Conservation (phyloP, 768 basidiomycete species). For the Kwoniella heveanensis region DNA sequence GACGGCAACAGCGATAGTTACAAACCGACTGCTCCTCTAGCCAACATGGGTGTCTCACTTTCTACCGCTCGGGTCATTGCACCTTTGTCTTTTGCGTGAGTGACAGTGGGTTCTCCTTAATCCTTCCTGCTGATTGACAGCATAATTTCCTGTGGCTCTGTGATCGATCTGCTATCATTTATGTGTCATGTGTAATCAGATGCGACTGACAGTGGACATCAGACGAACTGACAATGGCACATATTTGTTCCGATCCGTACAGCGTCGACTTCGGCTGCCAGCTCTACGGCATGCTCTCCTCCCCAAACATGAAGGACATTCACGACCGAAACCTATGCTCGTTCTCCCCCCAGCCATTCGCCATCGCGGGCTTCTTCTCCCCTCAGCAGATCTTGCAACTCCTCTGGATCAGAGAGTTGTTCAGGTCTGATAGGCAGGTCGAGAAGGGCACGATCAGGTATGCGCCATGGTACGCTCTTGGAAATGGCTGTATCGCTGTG, state of each 20-base stretch:
- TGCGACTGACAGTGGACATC: too few relatives aligned
- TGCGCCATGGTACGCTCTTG: conserved; percentile 48
- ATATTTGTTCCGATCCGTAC: too few relatives aligned
- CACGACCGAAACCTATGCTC: conserved; percentile 46
- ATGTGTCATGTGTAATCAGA: background rate
- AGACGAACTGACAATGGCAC: too few relatives aligned
- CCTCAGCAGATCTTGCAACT: conserved; percentile 52
- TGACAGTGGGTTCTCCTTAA: too few relatives aligned
- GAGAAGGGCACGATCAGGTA: conserved; percentile 33
- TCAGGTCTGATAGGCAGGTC: conserved; percentile 35
- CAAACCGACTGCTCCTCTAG: conserved; percentile 19
- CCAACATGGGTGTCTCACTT: conserved; percentile 49
- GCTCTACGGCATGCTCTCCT: conserved; percentile 43
- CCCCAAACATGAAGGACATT: conserved; percentile 53
- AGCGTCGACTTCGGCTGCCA: conserved; percentile 46
- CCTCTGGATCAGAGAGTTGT: conserved; percentile 49
- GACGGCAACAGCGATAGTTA: conserved; percentile 8
- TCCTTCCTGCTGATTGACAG: too few relatives aligned
- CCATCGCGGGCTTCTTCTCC: conserved; percentile 50
- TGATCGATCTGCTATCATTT: too few relatives aligned
- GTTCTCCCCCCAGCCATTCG: conserved; percentile 50
- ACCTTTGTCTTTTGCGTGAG: conserved; percentile 42
- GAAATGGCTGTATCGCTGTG: conserved; percentile 43
- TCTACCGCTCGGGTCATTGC: conserved; percentile 47
- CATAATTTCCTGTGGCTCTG: too few relatives aligned